phyloP scores from a whole-genome alignment of 192 early-diverging fungal species.

The Dissophora globulifera region DNA sequence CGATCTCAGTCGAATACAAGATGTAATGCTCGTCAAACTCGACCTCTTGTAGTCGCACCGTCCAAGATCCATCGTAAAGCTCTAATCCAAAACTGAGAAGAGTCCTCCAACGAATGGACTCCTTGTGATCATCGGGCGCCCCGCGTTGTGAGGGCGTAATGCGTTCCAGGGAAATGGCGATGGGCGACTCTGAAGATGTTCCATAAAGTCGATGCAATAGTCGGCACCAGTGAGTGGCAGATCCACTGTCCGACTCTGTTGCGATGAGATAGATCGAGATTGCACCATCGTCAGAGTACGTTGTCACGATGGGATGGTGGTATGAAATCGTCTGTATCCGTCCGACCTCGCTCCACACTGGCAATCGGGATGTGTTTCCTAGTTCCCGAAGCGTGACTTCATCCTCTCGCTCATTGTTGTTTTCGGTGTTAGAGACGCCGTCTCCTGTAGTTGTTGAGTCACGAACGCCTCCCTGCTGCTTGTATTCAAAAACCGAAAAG shows the following conservation, averaged over 20 bases:
- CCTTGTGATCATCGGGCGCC: not conserved
- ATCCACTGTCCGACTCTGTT: not conserved
- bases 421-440: too few species aligned
- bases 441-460: not conserved
- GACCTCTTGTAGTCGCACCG: conserved; percentile 37
- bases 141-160: not conserved
- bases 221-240: conserved; percentile 30
- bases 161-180: conserved; percentile 8
- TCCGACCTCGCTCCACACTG: conserved; percentile 23
- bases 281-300: conserved; percentile 21
- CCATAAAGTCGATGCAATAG: conserved; percentile 40
- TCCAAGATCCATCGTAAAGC: conserved; percentile 36
- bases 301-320: conserved; percentile 23
- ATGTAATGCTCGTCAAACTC: conserved; percentile 34
- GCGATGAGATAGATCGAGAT: conserved; percentile 39
- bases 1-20: conserved; percentile 22
- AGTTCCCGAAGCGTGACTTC: conserved; percentile 9
- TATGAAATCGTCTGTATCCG: conserved; percentile 24
- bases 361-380: conserved; percentile 13
- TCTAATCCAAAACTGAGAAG: conserved; percentile 27
- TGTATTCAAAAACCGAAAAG: conserved; percentile 42
- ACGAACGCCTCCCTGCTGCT: not conserved
- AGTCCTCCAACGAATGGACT: conserved; percentile 8
- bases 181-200: conserved; percentile 12
- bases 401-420: not conserved